Evolutionary conservation across 306 rosid genomes (phyloP).

Genomic region (Coriaria nepalensis): DNA sequence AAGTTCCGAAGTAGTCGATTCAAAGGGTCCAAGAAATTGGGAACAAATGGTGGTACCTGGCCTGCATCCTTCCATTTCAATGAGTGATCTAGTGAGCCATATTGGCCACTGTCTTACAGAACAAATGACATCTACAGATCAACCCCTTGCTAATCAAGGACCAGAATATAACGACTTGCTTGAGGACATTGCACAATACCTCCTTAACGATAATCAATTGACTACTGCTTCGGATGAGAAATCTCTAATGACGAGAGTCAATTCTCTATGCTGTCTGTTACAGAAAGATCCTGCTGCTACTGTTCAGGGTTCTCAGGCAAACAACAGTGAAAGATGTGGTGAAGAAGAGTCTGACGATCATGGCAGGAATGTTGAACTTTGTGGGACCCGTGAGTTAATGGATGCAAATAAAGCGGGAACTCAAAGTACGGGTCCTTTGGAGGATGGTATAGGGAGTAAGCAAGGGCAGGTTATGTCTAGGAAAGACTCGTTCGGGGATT

Average conservation of each 20-base stretch:
- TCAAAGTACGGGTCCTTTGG: conserved; percentile 22
- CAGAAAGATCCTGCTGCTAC: conserved; percentile 47
- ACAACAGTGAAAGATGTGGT: conserved; percentile 12
- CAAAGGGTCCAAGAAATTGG: conserved; percentile 33
- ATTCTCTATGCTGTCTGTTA: conserved; percentile 70
- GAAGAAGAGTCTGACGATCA: conserved; percentile 19
- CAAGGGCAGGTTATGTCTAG: conserved; percentile 49
- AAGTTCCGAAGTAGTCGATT: conserved; percentile 44
- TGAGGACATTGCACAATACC: conserved; percentile 56
- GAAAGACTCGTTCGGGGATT: conserved; percentile 68
- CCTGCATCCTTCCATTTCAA: conserved; percentile 55
- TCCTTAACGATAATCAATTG: conserved; percentile 58
- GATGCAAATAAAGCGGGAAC: conserved; percentile 15
- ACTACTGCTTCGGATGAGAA: conserved; percentile 57
- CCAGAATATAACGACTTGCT: conserved; percentile 41
- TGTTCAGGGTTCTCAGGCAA: conserved; percentile 23
- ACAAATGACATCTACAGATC: conserved; percentile 44
- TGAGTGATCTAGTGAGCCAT: conserved; percentile 61
- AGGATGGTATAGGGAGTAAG: conserved; percentile 33
- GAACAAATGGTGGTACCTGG: conserved; percentile 62
- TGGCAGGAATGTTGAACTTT: conserved; percentile 24
- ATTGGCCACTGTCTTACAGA: conserved; percentile 61
- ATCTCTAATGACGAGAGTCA: conserved; percentile 78
- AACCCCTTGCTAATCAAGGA: conserved; percentile 33
- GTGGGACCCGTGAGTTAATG: conserved; percentile 10